Percentiles rank a stretch among this genome's conserved stretches.
Evolutionary conservation across 352 stramenopile genomes (phyloP).

Genomic region (Globisporangium ultimum): DNA sequence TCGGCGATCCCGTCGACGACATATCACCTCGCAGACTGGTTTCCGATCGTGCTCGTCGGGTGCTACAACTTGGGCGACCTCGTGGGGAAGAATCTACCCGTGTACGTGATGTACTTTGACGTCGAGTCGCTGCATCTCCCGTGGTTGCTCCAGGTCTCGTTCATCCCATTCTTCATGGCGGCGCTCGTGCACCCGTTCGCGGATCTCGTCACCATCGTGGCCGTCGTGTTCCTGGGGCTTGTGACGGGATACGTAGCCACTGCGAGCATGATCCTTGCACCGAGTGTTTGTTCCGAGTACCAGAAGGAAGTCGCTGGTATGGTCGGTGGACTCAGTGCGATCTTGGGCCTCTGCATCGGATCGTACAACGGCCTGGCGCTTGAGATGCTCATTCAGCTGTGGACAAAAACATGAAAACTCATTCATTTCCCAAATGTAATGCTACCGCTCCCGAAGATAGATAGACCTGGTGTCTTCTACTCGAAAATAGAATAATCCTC

Average conservation of each 20-base stretch:
- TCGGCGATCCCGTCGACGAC: conserved; percentile 63
- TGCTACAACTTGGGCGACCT: conserved; percentile 78
- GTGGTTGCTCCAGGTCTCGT: conserved; percentile 59
- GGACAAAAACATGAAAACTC: conserved; percentile 4
- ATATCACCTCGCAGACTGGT: conserved; percentile 59
- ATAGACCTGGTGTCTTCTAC: neutral
- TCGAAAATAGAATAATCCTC: no score
- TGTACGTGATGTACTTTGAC: conserved; percentile 73
- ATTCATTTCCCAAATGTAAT: neutral
- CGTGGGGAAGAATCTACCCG: conserved; percentile 72
- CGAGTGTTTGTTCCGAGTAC: conserved; percentile 69
- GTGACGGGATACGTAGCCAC: conserved; percentile 80
- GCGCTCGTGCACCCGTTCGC: conserved; percentile 52
- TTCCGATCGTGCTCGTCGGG: conserved; percentile 69
- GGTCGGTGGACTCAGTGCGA: conserved; percentile 63
- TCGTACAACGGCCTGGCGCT: conserved; percentile 76
- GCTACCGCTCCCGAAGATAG: no score
- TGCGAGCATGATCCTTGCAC: conserved; percentile 69
- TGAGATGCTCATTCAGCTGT: conserved; percentile 62
- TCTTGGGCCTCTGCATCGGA: conserved; percentile 66
- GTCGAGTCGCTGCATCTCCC: conserved; percentile 61
- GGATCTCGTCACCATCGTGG: conserved; percentile 47
- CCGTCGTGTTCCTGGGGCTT: conserved; percentile 55
- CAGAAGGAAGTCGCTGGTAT: conserved; percentile 80
- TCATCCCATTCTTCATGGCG: conserved; percentile 68